phyloP scores from a whole-genome alignment of 2,329 filamentous ascomycete species.

The Fusarium pseudonygamai region DNA sequence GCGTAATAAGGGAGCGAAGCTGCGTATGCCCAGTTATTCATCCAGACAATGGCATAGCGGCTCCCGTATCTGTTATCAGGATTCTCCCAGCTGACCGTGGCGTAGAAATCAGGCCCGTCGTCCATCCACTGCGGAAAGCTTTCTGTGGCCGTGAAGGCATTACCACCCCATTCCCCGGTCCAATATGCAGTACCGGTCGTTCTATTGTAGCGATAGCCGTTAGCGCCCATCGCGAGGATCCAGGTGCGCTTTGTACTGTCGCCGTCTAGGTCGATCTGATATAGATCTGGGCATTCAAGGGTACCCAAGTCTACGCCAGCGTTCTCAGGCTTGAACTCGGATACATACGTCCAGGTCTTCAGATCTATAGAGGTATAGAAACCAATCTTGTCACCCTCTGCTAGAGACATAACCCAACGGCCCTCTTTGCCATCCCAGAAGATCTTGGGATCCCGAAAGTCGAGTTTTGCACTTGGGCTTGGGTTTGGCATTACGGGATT shows the following conservation, averaged over 20 bases:
- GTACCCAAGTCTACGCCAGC: not conserved
- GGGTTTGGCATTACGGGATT: not conserved
- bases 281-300: not conserved
- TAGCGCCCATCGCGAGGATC: not conserved
- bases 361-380: not conserved
- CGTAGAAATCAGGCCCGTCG: not conserved
- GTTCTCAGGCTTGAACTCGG: not conserved
- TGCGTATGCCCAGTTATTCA: not conserved
- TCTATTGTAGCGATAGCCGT: not conserved
- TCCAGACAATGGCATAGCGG: not conserved
- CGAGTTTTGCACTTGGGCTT: not conserved
- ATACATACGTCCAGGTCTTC: not conserved
- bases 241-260: not conserved
- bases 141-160: not conserved
- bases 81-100: not conserved
- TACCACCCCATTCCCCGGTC: accelerated
- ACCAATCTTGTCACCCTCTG: not conserved
- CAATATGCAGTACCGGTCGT: not conserved
- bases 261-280: not conserved
- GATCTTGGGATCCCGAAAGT: not conserved
- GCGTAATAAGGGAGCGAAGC: not conserved
- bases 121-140: not conserved
- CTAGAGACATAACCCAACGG: not conserved
- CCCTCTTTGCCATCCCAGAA: not conserved
- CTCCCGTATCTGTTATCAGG: not conserved